phyloP scores from a whole-genome alignment of 306 rosid species.

The Rubus parviflorus region DNA sequence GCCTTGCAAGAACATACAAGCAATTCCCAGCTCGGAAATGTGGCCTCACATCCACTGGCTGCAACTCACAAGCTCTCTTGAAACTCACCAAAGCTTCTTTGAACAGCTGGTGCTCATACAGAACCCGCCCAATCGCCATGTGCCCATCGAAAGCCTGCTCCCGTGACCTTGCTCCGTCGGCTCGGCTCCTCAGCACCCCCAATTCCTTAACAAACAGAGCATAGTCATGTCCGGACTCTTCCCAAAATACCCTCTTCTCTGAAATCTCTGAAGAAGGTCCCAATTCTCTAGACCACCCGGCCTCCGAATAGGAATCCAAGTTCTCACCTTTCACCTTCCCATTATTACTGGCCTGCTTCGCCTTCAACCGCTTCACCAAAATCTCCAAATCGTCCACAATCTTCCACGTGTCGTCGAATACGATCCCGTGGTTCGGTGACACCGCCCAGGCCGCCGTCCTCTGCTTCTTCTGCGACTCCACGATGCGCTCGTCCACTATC shows the following conservation, averaged over 20 bases:
- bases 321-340: slow-evolving; percentile 83
- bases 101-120: slow-evolving; percentile 86
- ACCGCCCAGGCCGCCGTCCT: slow-evolving; percentile 97
- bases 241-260: slow-evolving; percentile 84
- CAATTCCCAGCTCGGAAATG: slow-evolving; percentile 97
- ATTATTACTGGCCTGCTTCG: slow-evolving; percentile 75
- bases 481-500: slow-evolving; percentile 65
- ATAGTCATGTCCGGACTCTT: slow-evolving; percentile 86
- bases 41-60: slow-evolving; percentile 92
- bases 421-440: slow-evolving; percentile 92
- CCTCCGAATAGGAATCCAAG: slow-evolving; percentile 82
- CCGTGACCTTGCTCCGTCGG: slow-evolving; percentile 85
- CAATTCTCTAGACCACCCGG: slow-evolving; percentile 95
- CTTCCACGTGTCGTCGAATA: slow-evolving; percentile 96
- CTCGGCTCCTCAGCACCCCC: slow-evolving; percentile 72
- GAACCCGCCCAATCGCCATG: slow-evolving; percentile 94
- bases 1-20: slow-evolving; percentile 67
- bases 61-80: slow-evolving; percentile 92
- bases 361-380: slow-evolving; percentile 73
- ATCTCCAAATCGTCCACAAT: slow-evolving; percentile 95
- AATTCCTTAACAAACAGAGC: slow-evolving; percentile 71
- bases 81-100: slow-evolving; percentile 87
- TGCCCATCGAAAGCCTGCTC: slow-evolving; percentile 98
- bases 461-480: slow-evolving; percentile 95
- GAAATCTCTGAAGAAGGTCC: slow-evolving; percentile 83